Base-by-base conservation (phyloP, 208 protist genomes). In the Zelonia costaricensis region DNA sequence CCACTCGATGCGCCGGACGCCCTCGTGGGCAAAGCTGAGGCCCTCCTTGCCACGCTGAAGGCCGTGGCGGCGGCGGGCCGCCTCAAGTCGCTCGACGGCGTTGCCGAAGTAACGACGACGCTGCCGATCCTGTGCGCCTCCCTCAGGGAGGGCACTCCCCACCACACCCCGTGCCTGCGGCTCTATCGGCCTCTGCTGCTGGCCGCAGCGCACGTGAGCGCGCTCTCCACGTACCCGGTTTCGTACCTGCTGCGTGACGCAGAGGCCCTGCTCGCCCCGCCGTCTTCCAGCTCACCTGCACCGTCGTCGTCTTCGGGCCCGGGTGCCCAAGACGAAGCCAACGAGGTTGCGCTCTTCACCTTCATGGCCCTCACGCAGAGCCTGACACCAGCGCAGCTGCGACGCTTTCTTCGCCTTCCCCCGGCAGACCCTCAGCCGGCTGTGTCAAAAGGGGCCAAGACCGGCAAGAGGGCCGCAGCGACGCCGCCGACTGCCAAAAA, bases 81-180 rank as follows among this genome's bases (percentile, higher is more conserved):
- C 25, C 44, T 85, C 4, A 25, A 33, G 4, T 15, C 54, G 0
- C 46, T 94, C 4, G 55, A 71, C 0, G 54, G 65, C 0, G 60
- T 60, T 2, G 42, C n/a, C 8, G 78, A 80, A 28, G 68, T 86
- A 5, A 85, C 77, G 3, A 88, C 74, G 25, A 92, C 83, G 4
- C 58, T 95, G 8, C 86, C 89, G 3, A 68, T 95, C 12, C 71
- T 92, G 12, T 91, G 80, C 46, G 85, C 89, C 5, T 70, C 89
- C 0, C 53, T 92, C 12, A 79, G 20, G 4, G 73, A 79, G 2
- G 89, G 89, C 8, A 88, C 78, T 0, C 67, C 61, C 5, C 57
- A 66, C 44, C 59, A 48, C 15, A 22, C 20, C 4, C 87, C 87
- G 5, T 91, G 81, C 53, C 55, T 71, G n/a, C 6, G 31, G 1